phyloP scores from a whole-genome alignment of 2,329 filamentous ascomycete genomes.

The Ophiosphaerella narmari region DNA sequence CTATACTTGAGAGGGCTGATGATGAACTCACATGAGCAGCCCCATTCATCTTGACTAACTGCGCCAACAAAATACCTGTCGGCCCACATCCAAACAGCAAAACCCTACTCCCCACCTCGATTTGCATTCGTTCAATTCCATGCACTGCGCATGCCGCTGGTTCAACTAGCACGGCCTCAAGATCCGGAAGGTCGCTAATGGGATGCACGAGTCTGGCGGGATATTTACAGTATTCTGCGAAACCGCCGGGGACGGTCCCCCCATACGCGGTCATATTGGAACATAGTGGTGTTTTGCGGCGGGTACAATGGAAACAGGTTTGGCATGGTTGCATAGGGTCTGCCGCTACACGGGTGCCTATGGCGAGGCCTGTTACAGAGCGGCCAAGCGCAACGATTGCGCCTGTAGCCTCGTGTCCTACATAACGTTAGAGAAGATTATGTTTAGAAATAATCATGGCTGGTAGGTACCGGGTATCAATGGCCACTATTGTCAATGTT shows the following conservation, averaged over 20 bases:
- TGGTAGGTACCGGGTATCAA: slow-evolving; percentile 26
- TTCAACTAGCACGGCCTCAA: slow-evolving; percentile 73
- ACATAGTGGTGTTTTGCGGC: slow-evolving; percentile 69
- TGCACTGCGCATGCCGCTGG: slow-evolving; percentile 74
- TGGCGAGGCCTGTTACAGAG: slow-evolving; percentile 63
- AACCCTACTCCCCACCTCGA: slow-evolving; percentile 67
- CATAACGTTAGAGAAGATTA: background rate
- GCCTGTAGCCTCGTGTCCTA: slow-evolving; percentile 70
- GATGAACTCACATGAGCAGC: slow-evolving; percentile 61
- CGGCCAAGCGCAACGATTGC: slow-evolving; percentile 63
- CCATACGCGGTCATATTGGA: slow-evolving; percentile 71
- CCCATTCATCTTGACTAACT: slow-evolving; percentile 67
- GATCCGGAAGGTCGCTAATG: slow-evolving; percentile 67
- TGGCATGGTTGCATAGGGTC: slow-evolving; percentile 71
- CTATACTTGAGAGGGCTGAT: too few relatives aligned
- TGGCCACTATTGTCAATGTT: slow-evolving; percentile 15
- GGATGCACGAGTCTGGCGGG: slow-evolving; percentile 65
- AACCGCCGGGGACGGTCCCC: slow-evolving; percentile 71
- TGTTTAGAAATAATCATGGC: background rate
- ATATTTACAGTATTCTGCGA: slow-evolving; percentile 70
- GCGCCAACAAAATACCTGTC: slow-evolving; percentile 67
- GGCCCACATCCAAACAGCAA: slow-evolving; percentile 70
- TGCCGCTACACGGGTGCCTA: slow-evolving; percentile 66
- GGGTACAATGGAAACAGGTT: slow-evolving; percentile 74
- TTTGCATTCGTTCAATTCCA: slow-evolving; percentile 70